A percentile compares a stretch with the other conserved stretches of the same genome.
phyloP scores from a whole-genome alignment of 768 basidiomycete species.

The Mycena galopus region DNA sequence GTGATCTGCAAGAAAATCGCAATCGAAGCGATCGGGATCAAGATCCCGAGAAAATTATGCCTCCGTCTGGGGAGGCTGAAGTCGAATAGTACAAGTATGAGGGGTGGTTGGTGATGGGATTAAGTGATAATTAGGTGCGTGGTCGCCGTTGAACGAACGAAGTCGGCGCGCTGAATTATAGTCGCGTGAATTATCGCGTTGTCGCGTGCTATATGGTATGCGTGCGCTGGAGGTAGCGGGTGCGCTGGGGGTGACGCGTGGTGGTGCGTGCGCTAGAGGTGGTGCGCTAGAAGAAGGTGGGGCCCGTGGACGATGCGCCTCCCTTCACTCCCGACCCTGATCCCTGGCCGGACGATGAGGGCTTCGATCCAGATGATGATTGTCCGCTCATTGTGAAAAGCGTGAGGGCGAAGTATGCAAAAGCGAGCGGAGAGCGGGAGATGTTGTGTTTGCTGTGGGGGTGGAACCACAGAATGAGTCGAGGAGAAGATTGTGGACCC shows the following conservation, averaged over 20 bases:
- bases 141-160: conserved; percentile 22
- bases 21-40: conserved; percentile 37
- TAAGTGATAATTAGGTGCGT: conserved; percentile 32
- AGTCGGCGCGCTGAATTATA: conserved; percentile 28
- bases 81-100: conserved; percentile 20
- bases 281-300: conserved; percentile 70
- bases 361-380: conserved; percentile 51
- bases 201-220: conserved; percentile 20
- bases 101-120: conserved; percentile 4
- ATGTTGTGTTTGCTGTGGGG: conserved; percentile 24
- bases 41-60: conserved; percentile 32
- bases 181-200: conserved; percentile 25
- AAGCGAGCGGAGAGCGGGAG: conserved; percentile 10
- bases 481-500: conserved; percentile 22
- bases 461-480: conserved; percentile 12
- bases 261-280: no score
- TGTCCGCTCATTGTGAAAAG: conserved; percentile 50
- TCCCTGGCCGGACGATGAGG: conserved; percentile 45
- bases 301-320: conserved; percentile 63
- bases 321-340: conserved; percentile 61
- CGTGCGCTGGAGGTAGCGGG: background rate
- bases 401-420: conserved; percentile 27
- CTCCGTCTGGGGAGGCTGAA: conserved; percentile 14
- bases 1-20: conserved; percentile 43
- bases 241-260: no score